Percentiles rank a stretch among this genome's conserved stretches.
These are phyloP conservation scores for Arctium lappa DNA, from an alignment of 129 eudicot genomes.

Conservation along the genomic window DNA sequence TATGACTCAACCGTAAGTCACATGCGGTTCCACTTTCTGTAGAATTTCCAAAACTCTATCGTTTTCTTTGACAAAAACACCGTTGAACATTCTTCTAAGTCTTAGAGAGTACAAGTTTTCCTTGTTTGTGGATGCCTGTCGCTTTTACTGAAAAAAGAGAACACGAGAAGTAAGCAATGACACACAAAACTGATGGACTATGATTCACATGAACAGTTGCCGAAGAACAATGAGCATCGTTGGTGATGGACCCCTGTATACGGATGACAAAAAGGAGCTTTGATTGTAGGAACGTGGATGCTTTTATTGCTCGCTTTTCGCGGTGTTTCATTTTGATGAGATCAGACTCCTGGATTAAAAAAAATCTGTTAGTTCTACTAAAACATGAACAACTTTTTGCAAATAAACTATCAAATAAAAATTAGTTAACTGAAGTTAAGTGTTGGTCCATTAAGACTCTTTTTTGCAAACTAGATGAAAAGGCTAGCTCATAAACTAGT, in stretches of 20 bases:
- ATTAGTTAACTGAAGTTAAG: not conserved
- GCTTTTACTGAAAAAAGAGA: conserved; percentile 43
- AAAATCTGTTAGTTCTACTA: not conserved
- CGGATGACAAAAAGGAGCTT: conserved; percentile 62
- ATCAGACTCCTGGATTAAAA: conserved; percentile 51
- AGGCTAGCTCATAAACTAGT: not conserved
- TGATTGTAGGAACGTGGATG: conserved; percentile 33
- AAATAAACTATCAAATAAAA: not conserved
- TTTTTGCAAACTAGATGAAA: not conserved
- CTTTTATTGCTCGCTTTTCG: conserved; percentile 32
- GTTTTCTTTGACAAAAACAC: conserved; percentile 65
- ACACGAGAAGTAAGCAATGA: not conserved
- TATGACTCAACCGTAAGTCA: conserved; percentile 64
- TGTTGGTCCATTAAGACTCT: not conserved
- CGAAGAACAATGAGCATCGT: not conserved
- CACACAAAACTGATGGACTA: too few relatives aligned
- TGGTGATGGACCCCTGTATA: conserved; percentile 55
- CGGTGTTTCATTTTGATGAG: conserved; percentile 61
- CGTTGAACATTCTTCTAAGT: conserved; percentile 46
- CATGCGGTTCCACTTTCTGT: conserved; percentile 67
- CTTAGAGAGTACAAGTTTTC: conserved; percentile 50
- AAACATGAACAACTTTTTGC: not conserved
- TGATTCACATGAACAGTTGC: not conserved
- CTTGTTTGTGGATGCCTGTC: conserved; percentile 61
- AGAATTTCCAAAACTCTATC: conserved; percentile 44